Evolutionary conservation across 2,329 filamentous ascomycete genomes (phyloP).

Genomic region (Colletotrichum sp.): DNA sequence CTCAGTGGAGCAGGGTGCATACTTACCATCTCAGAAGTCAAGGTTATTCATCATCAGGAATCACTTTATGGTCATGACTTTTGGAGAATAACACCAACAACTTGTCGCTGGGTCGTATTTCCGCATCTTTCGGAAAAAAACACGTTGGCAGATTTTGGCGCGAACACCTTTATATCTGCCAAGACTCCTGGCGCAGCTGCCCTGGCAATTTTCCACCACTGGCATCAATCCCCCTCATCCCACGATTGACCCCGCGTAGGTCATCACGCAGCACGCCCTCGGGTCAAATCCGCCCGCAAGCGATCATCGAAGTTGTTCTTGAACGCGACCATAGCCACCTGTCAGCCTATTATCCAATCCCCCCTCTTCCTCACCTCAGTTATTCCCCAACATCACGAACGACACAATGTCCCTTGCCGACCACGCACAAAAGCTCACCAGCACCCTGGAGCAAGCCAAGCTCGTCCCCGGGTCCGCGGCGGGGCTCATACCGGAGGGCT

Average conservation of each 20-base stretch:
- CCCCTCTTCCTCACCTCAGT: background rate
- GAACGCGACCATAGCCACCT: background rate
- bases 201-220: conserved; percentile 16
- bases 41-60: too few relatives aligned
- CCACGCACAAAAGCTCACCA: conserved; percentile 26
- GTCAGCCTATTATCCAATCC: too few relatives aligned
- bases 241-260: conserved; percentile 11
- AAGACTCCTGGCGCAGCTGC: conserved; percentile 6
- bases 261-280: conserved; percentile 9
- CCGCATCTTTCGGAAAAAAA: background rate
- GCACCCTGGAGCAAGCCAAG: conserved; percentile 38
- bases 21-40: too few relatives aligned
- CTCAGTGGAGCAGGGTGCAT: too few relatives aligned
- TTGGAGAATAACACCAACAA: background rate
- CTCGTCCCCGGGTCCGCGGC: conserved; percentile 45
- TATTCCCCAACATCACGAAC: background rate
- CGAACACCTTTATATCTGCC: background rate
- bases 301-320: background rate
- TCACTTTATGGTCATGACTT: too few relatives aligned
- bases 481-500: conserved; percentile 42
- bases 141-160: background rate
- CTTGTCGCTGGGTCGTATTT: background rate
- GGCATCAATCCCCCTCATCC: background rate
- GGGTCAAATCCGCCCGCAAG: conserved; percentile 10
- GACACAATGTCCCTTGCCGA: conserved; percentile 15